Percentiles rank a stretch among this genome's conserved stretches.
These are phyloP conservation scores for Taxillus chinensis DNA, from an alignment of 164 flowering plant genomes.

Conservation along the genomic window DNA sequence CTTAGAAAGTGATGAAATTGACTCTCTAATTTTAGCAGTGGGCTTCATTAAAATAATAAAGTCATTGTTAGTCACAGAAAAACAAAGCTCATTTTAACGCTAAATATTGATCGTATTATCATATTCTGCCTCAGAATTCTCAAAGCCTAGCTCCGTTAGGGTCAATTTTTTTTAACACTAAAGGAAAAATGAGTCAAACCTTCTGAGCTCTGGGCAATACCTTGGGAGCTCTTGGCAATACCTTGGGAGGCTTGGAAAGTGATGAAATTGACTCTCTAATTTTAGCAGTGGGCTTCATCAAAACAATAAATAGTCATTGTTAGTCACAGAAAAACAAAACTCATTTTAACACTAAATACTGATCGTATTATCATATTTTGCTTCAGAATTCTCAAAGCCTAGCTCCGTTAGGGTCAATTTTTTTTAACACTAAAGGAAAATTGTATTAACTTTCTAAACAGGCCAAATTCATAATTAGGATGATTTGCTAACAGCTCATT, in stretches of 20 bases:
- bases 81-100: background rate
- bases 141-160: no score
- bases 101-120: no score
- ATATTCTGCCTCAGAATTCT: no score
- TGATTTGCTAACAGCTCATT: background rate
- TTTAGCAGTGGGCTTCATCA: conserved; percentile 18
- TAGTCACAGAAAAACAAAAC: conserved; percentile 7
- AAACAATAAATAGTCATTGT: conserved; percentile 8
- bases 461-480: background rate
- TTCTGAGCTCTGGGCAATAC: conserved; percentile 18
- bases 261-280: conserved; percentile 24
- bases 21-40: conserved; percentile 21
- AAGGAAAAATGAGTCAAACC: no score
- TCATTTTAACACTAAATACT: no score
- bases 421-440: no score
- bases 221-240: no score
- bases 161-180: no score
- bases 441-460: no score
- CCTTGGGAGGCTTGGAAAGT: conserved; percentile 37
- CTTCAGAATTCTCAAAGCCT: no score
- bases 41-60: conserved; percentile 17
- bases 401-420: no score
- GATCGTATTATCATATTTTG: no score
- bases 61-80: conserved; percentile 9
- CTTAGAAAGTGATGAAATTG: conserved; percentile 25